Base-by-base conservation (phyloP, 495 filamentous ascomycete species). In the Letharia columbiana region DNA sequence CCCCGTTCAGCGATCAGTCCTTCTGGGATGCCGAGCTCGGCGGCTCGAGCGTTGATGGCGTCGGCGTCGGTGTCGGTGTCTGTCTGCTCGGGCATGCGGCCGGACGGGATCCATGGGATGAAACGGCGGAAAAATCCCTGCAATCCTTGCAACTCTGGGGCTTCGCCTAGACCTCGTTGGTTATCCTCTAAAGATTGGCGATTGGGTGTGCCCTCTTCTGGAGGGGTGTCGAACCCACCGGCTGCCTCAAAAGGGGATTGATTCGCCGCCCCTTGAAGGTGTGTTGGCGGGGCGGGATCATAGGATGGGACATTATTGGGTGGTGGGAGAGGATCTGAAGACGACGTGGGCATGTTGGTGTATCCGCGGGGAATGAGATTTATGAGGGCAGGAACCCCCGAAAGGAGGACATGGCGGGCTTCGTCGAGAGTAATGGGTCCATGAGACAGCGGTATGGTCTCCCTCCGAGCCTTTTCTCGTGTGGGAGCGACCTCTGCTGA, bases 381-480 rank as follows among this genome's bases (percentile, higher is more conserved):
- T 69, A 90, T 86, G n/a, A 92, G 76, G 2, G 78, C 71, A 0
- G 86, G 89, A 0, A 82, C 84, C 69, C 92, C 89, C 4, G 90
- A 86, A 7, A 96, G 78, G 59, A 92, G 83, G 31, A 93, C 82
- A 73, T 93, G 90, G 39, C 94, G 83, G 3, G 91, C 91, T 63
- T 91, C 83, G 61, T 87, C 81, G 5, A 84, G 72, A 1, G 85
- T 83, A 54, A 90, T 86, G n/a, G 80, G 72, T 17, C 76, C 72
- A 8, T 77, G 69, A 13, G 75, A 73, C 40, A 71, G 54, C 54
- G 28, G 28, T 18, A 15, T 37, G 5, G 15, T 37, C 8, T 37
- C 54, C 15, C 17, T 37, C 8, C 28, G 12, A n/a, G 4, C 15
- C 15, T 57, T 57, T 12, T 2, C 33, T 57, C 17, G 47, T 6